Evolutionary conservation across 495 filamentous ascomycete species (phyloP).

Genomic region (Trichoderma erinaceum): DNA sequence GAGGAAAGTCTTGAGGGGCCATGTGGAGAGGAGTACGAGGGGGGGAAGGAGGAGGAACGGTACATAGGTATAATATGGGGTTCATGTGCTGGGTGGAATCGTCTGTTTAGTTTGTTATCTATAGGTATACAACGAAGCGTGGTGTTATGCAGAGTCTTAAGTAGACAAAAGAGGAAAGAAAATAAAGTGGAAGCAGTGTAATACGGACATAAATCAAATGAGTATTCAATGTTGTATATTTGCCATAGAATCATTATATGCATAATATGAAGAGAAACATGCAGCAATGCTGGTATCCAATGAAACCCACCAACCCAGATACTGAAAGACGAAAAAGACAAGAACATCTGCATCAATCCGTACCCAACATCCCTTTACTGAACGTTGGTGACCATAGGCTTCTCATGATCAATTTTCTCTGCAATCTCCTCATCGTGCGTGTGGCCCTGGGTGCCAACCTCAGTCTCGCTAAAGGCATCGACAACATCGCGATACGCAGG

Average conservation of each 20-base stretch:
- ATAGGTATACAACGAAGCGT: neutral
- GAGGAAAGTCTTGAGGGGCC: constrained; percentile 67
- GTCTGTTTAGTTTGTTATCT: neutral
- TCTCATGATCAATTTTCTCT: neutral
- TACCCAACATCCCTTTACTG: neutral
- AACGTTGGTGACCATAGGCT: neutral
- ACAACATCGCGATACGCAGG: constrained; percentile 7
- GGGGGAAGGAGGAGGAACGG: constrained; percentile 76
- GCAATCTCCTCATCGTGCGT: constrained; percentile 47
- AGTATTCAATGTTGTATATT: neutral
- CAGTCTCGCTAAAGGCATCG: constrained; percentile 8
- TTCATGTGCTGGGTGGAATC: neutral
- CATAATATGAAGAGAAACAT: neutral
- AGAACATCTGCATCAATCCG: neutral
- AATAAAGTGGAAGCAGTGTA: neutral
- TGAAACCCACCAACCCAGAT: neutral
- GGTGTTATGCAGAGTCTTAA: neutral
- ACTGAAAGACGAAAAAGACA: neutral
- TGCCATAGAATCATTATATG: constrained; percentile 8
- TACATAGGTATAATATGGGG: neutral
- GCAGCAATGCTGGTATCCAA: constrained; percentile 3
- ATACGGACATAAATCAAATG: neutral
- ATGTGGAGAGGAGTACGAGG: constrained; percentile 75
- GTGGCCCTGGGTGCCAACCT: constrained; percentile 21
- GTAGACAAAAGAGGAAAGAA: neutral